Percentiles rank a stretch among this genome's conserved stretches.
Conservation (phyloP, 345 rosid genomes). For the Capsella bursapastoris region DNA sequence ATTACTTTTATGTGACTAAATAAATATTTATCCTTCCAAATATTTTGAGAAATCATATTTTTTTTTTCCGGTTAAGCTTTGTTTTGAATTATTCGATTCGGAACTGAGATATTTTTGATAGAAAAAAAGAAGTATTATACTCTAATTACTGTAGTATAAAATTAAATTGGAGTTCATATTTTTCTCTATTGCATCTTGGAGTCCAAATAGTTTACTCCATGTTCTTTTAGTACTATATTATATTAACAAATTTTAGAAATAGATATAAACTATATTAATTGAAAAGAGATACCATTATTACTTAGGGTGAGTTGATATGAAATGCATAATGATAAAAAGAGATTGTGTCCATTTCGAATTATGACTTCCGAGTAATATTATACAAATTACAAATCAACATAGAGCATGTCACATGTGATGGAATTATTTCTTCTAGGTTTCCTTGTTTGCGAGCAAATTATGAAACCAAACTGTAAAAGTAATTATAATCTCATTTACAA, state of each 20-base stretch:
- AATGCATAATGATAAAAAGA: conserved; percentile 37
- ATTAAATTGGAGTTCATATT: too few species aligned
- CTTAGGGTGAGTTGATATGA: conserved; percentile 28
- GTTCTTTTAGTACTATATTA: too few species aligned
- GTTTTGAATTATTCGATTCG: too few species aligned
- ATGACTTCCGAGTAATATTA: conserved; percentile 10
- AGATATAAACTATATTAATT: neutral
- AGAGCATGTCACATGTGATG: conserved; percentile 42
- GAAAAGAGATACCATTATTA: conserved; percentile 36
- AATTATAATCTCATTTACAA: too few species aligned
- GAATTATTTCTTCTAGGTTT: conserved; percentile 36
- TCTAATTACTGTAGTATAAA: too few species aligned
- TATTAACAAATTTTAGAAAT: neutral
- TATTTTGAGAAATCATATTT: too few species aligned
- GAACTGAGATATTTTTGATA: too few species aligned
- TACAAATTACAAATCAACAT: neutral
- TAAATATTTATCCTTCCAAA: too few species aligned
- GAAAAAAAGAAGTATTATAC: too few species aligned
- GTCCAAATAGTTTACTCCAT: conserved; percentile 14
- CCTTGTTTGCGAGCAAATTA: conserved; percentile 36
- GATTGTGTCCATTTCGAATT: conserved; percentile 31
- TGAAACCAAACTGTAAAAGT: neutral
- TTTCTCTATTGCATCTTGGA: neutral
- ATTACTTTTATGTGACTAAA: too few species aligned
- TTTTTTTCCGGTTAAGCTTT: too few species aligned